Percentiles rank a stretch among this genome's conserved stretches.
These are phyloP conservation scores for Climacium dendroides DNA, from an alignment of 225 moss, liverwort and hornwort genomes.

Conservation along the genomic window DNA sequence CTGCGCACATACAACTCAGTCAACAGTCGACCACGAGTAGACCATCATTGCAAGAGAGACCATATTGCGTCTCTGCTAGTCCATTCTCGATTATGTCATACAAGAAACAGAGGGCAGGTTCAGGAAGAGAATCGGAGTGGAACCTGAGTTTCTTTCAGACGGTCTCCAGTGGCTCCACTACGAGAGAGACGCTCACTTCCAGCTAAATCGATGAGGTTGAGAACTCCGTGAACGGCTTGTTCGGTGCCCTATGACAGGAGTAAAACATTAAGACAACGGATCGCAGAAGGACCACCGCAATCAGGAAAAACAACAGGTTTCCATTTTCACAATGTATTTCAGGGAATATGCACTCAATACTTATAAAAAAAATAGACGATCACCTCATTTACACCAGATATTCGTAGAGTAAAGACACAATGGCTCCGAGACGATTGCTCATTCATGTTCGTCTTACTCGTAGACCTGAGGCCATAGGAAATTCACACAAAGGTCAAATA, in stretches of 20 bases:
- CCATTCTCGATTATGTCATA: neutral
- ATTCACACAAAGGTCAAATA: neutral
- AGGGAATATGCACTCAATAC: neutral
- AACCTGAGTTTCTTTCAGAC: conserved; percentile 97
- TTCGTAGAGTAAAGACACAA: conserved; percentile 90
- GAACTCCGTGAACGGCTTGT: conserved; percentile 86
- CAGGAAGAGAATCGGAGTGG: neutral
- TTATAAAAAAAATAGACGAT: neutral
- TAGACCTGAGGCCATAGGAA: conserved; percentile 41
- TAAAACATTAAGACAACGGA: neutral
- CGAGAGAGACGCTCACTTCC: conserved; percentile 97
- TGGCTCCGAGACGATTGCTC: conserved; percentile 98
- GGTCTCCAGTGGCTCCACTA: conserved; percentile 88
- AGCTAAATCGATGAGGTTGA: conserved; percentile 95
- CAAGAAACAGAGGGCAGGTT: neutral
- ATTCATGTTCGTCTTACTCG: conserved; percentile 93
- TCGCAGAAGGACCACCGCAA: neutral
- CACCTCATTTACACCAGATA: conserved; percentile 93
- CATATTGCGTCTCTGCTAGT: neutral
- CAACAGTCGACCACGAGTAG: neutral
- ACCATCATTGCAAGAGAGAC: neutral
- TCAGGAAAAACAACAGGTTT: neutral
- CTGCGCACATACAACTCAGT: conserved; percentile 4
- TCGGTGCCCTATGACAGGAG: conserved; percentile 50
- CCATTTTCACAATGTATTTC: no score